phyloP scores from a whole-genome alignment of 768 basidiomycete species.

The Pholiota microspora region DNA sequence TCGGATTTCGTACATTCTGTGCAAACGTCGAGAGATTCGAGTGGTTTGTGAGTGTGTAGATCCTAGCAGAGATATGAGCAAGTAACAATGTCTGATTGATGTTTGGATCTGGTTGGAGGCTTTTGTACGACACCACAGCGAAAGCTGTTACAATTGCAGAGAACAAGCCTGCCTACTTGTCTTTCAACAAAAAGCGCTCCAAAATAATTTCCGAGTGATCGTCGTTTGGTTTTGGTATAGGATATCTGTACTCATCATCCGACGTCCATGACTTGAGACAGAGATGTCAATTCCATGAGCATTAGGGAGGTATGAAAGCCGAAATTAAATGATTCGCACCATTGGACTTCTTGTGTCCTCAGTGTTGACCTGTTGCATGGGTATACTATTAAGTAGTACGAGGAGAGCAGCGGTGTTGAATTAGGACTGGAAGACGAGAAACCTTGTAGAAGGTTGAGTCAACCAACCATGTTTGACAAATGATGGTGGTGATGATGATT shows the following conservation, averaged over 20 bases:
- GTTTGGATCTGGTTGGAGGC: slow-evolving; percentile 15
- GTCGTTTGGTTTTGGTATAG: not conserved
- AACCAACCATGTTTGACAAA: too few species aligned
- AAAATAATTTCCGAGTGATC: not conserved
- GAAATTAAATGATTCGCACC: too few species aligned
- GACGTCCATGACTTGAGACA: not conserved
- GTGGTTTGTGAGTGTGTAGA: not conserved
- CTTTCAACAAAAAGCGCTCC: not conserved
- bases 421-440: too few species aligned
- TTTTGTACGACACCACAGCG: slow-evolving; percentile 18
- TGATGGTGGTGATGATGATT: too few species aligned
- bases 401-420: too few species aligned
- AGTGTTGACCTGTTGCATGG: too few species aligned
- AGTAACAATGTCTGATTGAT: not conserved
- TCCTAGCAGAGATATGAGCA: not conserved
- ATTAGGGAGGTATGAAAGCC: too few species aligned
- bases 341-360: too few species aligned
- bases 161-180: slow-evolving; percentile 20
- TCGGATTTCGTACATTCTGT: not conserved
- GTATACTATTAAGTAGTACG: too few species aligned
- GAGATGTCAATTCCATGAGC: too few species aligned
- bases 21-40: not conserved
- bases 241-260: not conserved
- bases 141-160: slow-evolving; percentile 21
- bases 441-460: too few species aligned